Evolutionary conservation across 805 yeast genomes (phyloP).

Genomic region (Soucietia sequanensis): DNA sequence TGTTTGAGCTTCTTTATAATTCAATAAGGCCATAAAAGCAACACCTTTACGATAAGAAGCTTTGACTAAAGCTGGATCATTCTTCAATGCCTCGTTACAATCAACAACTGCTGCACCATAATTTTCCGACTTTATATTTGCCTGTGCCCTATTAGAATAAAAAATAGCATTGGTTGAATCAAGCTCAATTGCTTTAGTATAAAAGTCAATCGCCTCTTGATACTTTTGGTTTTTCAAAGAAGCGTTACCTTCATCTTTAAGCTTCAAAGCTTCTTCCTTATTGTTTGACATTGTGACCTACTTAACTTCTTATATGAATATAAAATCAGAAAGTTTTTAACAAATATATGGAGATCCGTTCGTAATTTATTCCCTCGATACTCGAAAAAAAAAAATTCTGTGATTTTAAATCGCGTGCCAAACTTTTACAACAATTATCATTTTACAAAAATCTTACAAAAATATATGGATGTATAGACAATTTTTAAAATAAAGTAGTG

Average conservation of each 20-base stretch:
- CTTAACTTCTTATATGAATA: too few relatives aligned
- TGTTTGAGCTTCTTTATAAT: constrained; percentile 68
- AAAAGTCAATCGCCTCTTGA: constrained; percentile 63
- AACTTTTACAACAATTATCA: too few relatives aligned
- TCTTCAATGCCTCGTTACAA: constrained; percentile 64
- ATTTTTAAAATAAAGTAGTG: too few relatives aligned
- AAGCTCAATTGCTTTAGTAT: constrained; percentile 71
- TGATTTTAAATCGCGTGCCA: too few relatives aligned
- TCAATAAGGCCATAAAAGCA: constrained; percentile 70
- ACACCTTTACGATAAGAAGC: constrained; percentile 87
- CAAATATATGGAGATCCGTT: too few relatives aligned
- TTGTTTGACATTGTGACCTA: constrained; percentile 6
- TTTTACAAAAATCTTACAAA: too few relatives aligned
- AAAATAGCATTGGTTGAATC: constrained; percentile 60
- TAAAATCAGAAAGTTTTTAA: too few relatives aligned
- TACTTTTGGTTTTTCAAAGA: constrained; percentile 65
- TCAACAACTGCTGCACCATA: constrained; percentile 85
- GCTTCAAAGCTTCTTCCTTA: constrained; percentile 42
- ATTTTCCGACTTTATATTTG: constrained; percentile 79
- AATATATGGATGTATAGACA: too few relatives aligned
- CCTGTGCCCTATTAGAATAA: constrained; percentile 87
- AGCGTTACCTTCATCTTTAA: constrained; percentile 72
- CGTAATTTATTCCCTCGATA: too few relatives aligned
- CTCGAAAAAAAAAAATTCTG: too few relatives aligned
- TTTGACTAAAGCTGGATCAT: constrained; percentile 68